Conservation (phyloP, 768 basidiomycete species). For the Podaxis sp. region DNA sequence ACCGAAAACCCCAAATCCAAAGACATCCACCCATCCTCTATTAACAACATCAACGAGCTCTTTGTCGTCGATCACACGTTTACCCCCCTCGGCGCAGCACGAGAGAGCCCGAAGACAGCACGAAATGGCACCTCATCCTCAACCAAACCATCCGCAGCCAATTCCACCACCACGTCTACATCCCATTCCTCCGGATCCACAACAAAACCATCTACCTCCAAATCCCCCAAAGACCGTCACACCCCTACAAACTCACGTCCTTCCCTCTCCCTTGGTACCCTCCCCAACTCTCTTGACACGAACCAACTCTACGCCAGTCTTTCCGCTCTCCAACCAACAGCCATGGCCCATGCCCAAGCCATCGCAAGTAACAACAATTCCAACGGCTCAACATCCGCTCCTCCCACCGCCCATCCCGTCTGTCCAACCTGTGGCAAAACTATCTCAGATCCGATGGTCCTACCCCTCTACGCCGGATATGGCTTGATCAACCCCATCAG, state of each 20-base stretch:
- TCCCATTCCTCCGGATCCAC: not conserved
- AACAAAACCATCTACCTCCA: not conserved
- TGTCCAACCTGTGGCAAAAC: conserved; percentile 60
- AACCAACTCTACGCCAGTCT: conserved; percentile 5
- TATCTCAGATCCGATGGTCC: conserved; percentile 43
- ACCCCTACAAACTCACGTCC: conserved; percentile 21
- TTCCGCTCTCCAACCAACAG: not conserved
- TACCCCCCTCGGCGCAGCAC: conserved; percentile 34
- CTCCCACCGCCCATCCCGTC: conserved; percentile 42
- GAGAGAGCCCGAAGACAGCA: not conserved
- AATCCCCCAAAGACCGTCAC: not conserved
- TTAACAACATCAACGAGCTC: conserved; percentile 9
- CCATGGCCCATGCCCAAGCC: conserved; percentile 18
- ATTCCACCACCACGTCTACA: too few species aligned
- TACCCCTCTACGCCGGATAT: conserved; percentile 25
- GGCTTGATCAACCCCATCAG: not conserved
- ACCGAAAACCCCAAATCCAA: not conserved
- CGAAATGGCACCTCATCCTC: not conserved
- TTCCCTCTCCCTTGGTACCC: conserved; percentile 23
- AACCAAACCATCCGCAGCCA: too few species aligned
- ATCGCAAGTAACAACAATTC: conserved; percentile 11
- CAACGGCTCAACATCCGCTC: conserved; percentile 37
- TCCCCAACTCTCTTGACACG: conserved; percentile 22
- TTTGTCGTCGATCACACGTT: conserved; percentile 20
- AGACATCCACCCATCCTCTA: not conserved